Evolutionary conservation across 805 yeast species (phyloP).

Genomic region (Metschnikowia proteae): DNA sequence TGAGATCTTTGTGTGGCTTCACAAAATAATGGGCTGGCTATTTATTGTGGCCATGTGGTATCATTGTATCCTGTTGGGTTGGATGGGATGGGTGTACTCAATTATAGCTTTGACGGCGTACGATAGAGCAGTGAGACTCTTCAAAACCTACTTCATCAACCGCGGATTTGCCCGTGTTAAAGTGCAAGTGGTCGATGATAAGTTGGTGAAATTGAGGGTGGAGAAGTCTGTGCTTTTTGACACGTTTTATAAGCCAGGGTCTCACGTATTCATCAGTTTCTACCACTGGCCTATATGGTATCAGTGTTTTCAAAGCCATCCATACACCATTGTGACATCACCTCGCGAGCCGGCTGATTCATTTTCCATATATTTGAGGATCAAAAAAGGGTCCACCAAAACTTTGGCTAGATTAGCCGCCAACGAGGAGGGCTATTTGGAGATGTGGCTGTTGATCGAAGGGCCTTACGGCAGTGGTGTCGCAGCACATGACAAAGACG

Average conservation of each 20-base stretch:
- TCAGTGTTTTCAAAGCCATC: conserved; percentile 18
- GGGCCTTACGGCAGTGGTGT: conserved; percentile 19
- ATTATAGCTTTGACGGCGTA: conserved; percentile 15
- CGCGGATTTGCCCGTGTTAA: conserved; percentile 12
- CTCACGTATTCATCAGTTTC: conserved; percentile 15
- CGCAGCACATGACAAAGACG: conserved; percentile 7
- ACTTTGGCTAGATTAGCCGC: conserved; percentile 9
- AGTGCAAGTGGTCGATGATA: conserved; percentile 11
- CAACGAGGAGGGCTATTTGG: conserved; percentile 14
- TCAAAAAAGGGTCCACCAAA: conserved; percentile 16
- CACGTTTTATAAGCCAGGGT: conserved; percentile 15
- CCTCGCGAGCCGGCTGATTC: conserved; percentile 13
- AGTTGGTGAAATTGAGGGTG: conserved; percentile 13
- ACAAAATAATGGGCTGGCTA: conserved; percentile 17
- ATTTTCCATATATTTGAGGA: conserved; percentile 15
- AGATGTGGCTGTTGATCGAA: conserved; percentile 18
- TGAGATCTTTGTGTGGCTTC: conserved; percentile 14
- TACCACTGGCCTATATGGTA: conserved; percentile 20
- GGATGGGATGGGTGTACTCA: conserved; percentile 22
- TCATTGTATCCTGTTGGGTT: conserved; percentile 16
- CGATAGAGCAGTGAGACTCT: conserved; percentile 13
- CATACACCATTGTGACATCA: conserved; percentile 15
- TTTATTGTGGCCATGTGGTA: conserved; percentile 21
- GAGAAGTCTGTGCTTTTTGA: conserved; percentile 14
- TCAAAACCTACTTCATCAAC: conserved; percentile 16